Evolutionary conservation across 1,284 basidiomycete species (phyloP), one percentile per base, ranked within the genome.

Genomic region (Rugosomyces carneus): DNA sequence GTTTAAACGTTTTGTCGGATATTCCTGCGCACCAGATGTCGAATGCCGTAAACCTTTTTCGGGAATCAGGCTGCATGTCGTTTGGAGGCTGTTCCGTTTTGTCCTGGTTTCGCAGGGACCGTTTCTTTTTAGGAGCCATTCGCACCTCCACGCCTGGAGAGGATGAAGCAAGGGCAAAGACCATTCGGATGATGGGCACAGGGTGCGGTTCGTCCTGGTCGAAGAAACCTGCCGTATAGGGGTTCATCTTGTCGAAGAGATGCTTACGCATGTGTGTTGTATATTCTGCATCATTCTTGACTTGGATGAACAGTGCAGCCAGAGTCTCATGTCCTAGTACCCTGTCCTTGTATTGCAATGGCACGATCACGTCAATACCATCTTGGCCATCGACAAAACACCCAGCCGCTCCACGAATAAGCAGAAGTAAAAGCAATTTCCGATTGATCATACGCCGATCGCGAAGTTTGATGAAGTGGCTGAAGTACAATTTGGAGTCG

Each of bases 1-100:
- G 36, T 10, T 10, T 26, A 10, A 26, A 26, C 10, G 24, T 26
- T 26, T 26, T 10, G 24, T 26, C 5, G 5, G 24, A 26, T 26
- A 10, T 10, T 26, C 10, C 10, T 5, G 24, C 24, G 10, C 24
- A 37, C 20, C 36, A 37, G 16, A 19, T 37, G 8, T 37, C 5
- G 18, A 19, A 13, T 19, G 35, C n/a, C 8, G 35, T 37, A 19
- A n/a, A 18, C 5, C n/a, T 37, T 76, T 80, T 37, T 2, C 5
- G 16, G 16, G 16, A 18, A 9, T n/a, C 32, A 34, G n/a, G n/a
- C 13, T 18, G 16, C n/a, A 4, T 23, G 21, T 4, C 3, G 21
- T 3, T 23, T 23, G 21, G 21, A 23, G 21, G 7, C 21, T 23
- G 21, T 23, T 23, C 21, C 21, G 4, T 23, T 23, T 23, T 23